Base-by-base conservation (phyloP, 306 rosid genomes). In the Coriaria nepalensis region DNA sequence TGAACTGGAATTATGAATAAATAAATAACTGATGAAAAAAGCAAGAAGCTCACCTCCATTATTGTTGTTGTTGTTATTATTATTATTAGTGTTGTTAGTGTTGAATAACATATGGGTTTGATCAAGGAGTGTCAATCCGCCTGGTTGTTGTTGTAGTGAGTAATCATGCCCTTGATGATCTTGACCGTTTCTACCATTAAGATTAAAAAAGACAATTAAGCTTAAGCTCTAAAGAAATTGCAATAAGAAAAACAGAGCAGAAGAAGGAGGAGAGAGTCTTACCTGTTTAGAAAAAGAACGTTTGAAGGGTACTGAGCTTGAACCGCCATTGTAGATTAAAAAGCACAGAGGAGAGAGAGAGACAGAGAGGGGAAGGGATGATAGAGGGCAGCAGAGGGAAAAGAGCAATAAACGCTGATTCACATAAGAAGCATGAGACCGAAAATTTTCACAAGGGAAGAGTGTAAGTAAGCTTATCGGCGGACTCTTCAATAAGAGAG, bases 251-350 rank as follows among this genome's bases (percentile, higher is more conserved):
- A 33, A 53, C 37, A 39, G 13, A 13, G 13, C 15, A 41, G 40
- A 5, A 6, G 7, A 29, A 44, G 37, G 40, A 2, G 9, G 33
- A 40, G 54, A 37, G 42, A 61, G 49, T 45, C 47, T 55, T 53
- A 86, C 96, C 96, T 81, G 76, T 79, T 84, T 33, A 78, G 73
- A 13, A 81, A 66, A 57, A 84, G 86, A 13, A 70, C 57, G 64
- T 81, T 90, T 45, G 92, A 90, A 13, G 95, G 95, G 63, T 85
- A 85, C 65, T 90, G 98, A 78, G 98, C 98, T 78, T 90, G 98
- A 57, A 90, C 98, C 4, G 98, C 95, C 98, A 90, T 86, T 50
- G 29, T 6, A 39, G 49, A 47, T 53, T 66, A 11, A 2, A 2
- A 39, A 6, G 13, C 9, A 53, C 49, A 38, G 15, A 37, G 48